Evolutionary conservation across 306 rosid species (phyloP).

Genomic region (Notholithocarpus densiflorus): DNA sequence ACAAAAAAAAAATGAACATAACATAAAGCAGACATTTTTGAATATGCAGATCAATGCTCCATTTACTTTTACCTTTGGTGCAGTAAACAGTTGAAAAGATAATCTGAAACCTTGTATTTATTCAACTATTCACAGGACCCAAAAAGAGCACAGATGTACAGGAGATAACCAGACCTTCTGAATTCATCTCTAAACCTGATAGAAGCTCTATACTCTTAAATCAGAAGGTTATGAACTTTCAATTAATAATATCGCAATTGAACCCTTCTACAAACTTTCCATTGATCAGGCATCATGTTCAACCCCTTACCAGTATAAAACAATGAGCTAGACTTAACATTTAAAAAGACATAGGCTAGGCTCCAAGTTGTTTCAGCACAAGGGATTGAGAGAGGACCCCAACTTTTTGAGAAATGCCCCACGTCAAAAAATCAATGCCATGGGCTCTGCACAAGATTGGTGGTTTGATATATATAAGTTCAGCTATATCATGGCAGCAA

Average conservation of each 20-base stretch:
- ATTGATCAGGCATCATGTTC: slow-evolving; percentile 7
- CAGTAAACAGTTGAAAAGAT: too few relatives aligned
- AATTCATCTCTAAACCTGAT: neutral
- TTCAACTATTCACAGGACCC: neutral
- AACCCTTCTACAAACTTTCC: too few relatives aligned
- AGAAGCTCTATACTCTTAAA: neutral
- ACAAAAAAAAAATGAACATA: too few relatives aligned
- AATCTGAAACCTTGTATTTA: neutral
- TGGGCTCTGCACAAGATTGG: slow-evolving; percentile 36
- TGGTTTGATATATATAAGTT: slow-evolving; percentile 10
- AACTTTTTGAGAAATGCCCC: neutral
- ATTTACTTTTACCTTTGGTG: neutral
- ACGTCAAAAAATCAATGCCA: slow-evolving; percentile 36
- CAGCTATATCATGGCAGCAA: slow-evolving; percentile 3
- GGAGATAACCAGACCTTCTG: neutral
- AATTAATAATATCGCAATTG: too few relatives aligned
- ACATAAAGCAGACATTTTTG: neutral
- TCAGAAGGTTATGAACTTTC: neutral
- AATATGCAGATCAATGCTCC: neutral
- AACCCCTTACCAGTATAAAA: neutral
- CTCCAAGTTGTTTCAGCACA: slow-evolving; percentile 10
- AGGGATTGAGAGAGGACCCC: neutral
- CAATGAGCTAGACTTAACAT: neutral
- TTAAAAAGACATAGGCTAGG: neutral
- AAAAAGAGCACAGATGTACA: neutral